Evolutionary conservation across 2,329 filamentous ascomycete genomes (phyloP).

Genomic region (Cytospora mali): DNA sequence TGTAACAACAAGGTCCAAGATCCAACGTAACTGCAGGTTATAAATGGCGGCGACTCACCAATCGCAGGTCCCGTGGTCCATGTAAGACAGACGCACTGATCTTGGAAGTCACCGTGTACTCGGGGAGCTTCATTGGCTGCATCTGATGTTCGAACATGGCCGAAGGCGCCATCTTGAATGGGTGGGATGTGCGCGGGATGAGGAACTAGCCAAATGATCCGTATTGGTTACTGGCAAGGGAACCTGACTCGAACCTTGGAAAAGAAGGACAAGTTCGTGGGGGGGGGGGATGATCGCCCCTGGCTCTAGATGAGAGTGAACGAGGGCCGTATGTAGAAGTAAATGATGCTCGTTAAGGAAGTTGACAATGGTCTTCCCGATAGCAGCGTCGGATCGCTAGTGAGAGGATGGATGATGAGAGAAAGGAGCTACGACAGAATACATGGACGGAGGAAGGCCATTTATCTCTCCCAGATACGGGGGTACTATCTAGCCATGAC

Average conservation of each 20-base stretch:
- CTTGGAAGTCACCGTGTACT: slow-evolving; percentile 45
- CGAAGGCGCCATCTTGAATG: slow-evolving; percentile 51
- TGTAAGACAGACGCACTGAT: slow-evolving; percentile 60
- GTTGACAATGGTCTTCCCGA: slow-evolving; percentile 6
- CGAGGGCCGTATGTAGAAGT: neutral
- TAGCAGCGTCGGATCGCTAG: slow-evolving; percentile 10
- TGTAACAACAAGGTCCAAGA: slow-evolving; percentile 38
- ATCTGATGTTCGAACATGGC: slow-evolving; percentile 45
- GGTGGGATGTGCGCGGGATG: slow-evolving; percentile 42
- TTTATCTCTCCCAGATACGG: slow-evolving; percentile 21
- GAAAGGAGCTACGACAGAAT: neutral
- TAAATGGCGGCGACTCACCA: slow-evolving; percentile 47
- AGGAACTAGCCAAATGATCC: slow-evolving; percentile 26
- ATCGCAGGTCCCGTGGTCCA: slow-evolving; percentile 58
- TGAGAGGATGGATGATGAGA: slow-evolving; percentile 1
- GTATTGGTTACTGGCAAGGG: slow-evolving; percentile 29
- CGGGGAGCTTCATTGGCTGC: slow-evolving; percentile 48
- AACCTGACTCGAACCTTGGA: slow-evolving; percentile 14
- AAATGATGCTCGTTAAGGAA: slow-evolving; percentile 14
- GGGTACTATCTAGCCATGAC: neutral
- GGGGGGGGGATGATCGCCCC: slow-evolving; percentile 10
- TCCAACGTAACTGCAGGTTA: slow-evolving; percentile 18
- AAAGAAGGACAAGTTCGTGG: slow-evolving; percentile 16
- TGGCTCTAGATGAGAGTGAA: neutral
- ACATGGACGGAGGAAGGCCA: slow-evolving; percentile 22